Evolutionary conservation across 2,329 filamentous ascomycete genomes (phyloP).

Genomic region (Harringtonia lauricola): DNA sequence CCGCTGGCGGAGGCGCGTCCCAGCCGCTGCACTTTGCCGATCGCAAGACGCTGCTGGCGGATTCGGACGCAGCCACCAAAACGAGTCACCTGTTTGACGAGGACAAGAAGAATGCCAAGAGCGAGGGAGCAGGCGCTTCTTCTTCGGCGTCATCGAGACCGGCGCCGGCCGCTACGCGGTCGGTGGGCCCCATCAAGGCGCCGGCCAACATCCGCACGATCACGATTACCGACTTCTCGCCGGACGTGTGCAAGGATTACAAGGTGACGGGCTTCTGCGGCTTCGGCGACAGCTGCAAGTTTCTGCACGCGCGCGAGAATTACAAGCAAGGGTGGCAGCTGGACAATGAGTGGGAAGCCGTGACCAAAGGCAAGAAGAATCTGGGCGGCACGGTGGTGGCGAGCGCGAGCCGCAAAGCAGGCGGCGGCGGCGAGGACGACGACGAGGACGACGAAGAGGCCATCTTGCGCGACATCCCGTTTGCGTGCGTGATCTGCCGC

Average conservation of each 20-base stretch:
- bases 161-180: conserved; percentile 13
- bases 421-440: conserved; percentile 16
- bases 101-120: conserved; percentile 38
- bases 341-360: conserved; percentile 85
- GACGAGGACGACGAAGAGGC: conserved; percentile 53
- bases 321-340: conserved; percentile 92
- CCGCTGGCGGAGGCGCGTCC: not conserved
- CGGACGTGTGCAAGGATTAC: conserved; percentile 84
- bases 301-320: conserved; percentile 63
- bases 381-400: conserved; percentile 50
- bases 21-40: conserved; percentile 35
- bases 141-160: not conserved
- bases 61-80: conserved; percentile 84
- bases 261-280: conserved; percentile 48
- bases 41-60: conserved; percentile 49
- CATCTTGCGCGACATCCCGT: conserved; percentile 73
- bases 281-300: conserved; percentile 69
- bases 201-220: conserved; percentile 84
- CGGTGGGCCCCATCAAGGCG: conserved; percentile 78
- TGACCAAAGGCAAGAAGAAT: conserved; percentile 59
- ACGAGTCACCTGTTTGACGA: conserved; percentile 46
- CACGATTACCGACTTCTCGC: conserved; percentile 81
- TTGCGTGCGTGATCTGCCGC: conserved; percentile 80
- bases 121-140: not conserved
- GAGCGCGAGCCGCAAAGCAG: conserved; percentile 38